These are phyloP conservation scores for Penicillium sp. DNA, from an alignment of 2,329 filamentous ascomycete species.

Conservation along the genomic window DNA sequence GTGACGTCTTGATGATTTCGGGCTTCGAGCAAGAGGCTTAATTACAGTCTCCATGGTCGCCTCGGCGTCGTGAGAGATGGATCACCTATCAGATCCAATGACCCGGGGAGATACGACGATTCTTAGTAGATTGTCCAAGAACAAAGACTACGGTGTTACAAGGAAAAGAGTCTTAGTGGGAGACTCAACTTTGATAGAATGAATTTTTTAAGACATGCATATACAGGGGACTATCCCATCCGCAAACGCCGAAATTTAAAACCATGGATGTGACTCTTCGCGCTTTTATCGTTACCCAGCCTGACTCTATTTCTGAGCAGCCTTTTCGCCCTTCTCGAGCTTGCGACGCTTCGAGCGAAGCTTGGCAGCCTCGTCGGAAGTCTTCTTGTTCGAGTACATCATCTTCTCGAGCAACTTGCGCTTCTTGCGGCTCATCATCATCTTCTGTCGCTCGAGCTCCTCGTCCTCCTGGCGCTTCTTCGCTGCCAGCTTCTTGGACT, in stretches of 20 bases:
- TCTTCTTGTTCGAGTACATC: slow-evolving; percentile 89
- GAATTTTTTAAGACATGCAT: slow-evolving; percentile 23
- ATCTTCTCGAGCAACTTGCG: slow-evolving; percentile 96
- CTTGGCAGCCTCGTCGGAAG: slow-evolving; percentile 82
- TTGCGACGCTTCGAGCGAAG: slow-evolving; percentile 84
- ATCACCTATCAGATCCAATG: too few species aligned
- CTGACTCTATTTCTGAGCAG: slow-evolving; percentile 21
- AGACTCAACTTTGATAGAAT: slow-evolving; percentile 14
- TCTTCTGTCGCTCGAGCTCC: slow-evolving; percentile 86
- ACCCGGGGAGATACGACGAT: too few species aligned
- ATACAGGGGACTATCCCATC: slow-evolving; percentile 24
- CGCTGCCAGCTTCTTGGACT: slow-evolving; percentile 62
- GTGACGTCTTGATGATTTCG: neutral
- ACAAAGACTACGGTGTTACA: neutral
- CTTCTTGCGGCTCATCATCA: slow-evolving; percentile 98
- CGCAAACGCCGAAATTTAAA: slow-evolving; percentile 14
- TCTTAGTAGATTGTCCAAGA: neutral
- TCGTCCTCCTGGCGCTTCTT: slow-evolving; percentile 66
- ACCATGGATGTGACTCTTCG: slow-evolving; percentile 9
- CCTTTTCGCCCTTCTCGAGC: slow-evolving; percentile 66
- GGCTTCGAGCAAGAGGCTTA: too few species aligned
- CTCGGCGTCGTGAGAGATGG: too few species aligned
- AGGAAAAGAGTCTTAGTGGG: slow-evolving; percentile 1
- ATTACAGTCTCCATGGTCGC: too few species aligned
- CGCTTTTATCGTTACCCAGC: slow-evolving; percentile 10